Conservation (phyloP, 2,329 filamentous ascomycete genomes). For the Salinomyces thailandicus region DNA sequence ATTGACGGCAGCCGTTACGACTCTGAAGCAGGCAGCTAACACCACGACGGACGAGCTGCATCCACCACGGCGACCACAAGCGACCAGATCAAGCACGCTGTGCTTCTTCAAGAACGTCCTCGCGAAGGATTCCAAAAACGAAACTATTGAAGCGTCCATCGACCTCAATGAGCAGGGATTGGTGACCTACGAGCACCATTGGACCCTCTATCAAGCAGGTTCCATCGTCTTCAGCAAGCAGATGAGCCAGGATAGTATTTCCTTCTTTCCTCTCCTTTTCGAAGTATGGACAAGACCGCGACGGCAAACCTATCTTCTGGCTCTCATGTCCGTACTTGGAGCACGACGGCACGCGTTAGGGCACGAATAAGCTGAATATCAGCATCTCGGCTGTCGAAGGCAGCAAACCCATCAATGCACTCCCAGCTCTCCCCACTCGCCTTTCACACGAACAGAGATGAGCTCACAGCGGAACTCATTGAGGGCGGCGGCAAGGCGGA, state of each 20-base stretch:
- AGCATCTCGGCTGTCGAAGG: conserved; percentile 28
- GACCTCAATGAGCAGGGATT: conserved; percentile 28
- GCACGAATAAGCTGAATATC: conserved; percentile 22
- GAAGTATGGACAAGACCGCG: conserved; percentile 23
- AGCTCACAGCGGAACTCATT: conserved; percentile 31
- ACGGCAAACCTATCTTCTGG: conserved; percentile 30
- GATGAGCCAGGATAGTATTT: conserved; percentile 30
- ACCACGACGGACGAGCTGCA: conserved; percentile 6
- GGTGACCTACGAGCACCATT: conserved; percentile 27
- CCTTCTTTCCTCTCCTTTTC: conserved; percentile 24
- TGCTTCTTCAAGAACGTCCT: conserved; percentile 30
- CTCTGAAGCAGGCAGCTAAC: conserved; percentile 4
- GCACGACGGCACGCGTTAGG: conserved; percentile 30
- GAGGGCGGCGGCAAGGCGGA: conserved; percentile 39
- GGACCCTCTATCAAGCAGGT: conserved; percentile 26
- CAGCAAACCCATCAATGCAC: conserved; percentile 31
- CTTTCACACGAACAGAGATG: conserved; percentile 32
- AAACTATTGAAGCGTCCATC: conserved; percentile 30
- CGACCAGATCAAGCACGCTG: conserved; percentile 26
- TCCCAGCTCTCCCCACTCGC: conserved; percentile 36
- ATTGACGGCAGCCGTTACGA: conserved; percentile 30
- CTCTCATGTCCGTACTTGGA: conserved; percentile 24
- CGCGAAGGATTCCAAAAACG: conserved; percentile 32
- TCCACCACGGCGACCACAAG: neutral
- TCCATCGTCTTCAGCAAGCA: conserved; percentile 25